A percentile compares a stretch with the other conserved stretches of the same genome.
phyloP scores from a whole-genome alignment of 768 basidiomycete genomes.

The Amanita brunnescens region DNA sequence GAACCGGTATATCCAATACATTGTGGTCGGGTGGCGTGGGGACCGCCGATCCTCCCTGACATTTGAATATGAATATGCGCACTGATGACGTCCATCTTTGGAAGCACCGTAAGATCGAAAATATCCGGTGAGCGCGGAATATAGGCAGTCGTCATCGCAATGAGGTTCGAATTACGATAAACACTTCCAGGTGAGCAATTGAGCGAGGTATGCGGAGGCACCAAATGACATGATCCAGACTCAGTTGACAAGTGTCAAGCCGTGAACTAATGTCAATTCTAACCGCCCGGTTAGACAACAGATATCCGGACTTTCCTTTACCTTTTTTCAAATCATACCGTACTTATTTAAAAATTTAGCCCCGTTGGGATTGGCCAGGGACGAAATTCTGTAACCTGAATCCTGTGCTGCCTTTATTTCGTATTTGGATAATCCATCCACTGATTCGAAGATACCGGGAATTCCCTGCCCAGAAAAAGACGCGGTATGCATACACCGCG shows the following conservation, averaged over 20 bases:
- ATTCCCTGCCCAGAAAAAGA: neutral
- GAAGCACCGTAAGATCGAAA: neutral
- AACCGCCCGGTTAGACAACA: neutral
- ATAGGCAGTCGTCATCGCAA: neutral
- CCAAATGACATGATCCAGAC: no score
- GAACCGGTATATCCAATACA: neutral
- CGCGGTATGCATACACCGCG: neutral
- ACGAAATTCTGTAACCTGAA: neutral
- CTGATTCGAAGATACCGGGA: neutral
- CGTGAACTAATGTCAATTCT: neutral
- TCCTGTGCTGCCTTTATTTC: slow-evolving; percentile 4
- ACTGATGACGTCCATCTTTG: neutral
- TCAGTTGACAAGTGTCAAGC: no score
- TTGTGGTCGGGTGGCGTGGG: neutral
- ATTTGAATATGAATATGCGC: neutral
- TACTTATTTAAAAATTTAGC: neutral
- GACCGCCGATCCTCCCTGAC: neutral
- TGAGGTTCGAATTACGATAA: neutral
- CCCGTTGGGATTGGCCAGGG: neutral
- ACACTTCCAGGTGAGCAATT: neutral
- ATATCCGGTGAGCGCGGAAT: neutral
- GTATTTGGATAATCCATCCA: neutral
- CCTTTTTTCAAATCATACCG: neutral
- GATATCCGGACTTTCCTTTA: neutral
- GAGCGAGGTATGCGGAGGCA: neutral